Percentiles rank a stretch among this genome's conserved stretches.
Evolutionary conservation across 495 filamentous ascomycete species (phyloP).

Genomic region (Achaetomiella virescens): DNA sequence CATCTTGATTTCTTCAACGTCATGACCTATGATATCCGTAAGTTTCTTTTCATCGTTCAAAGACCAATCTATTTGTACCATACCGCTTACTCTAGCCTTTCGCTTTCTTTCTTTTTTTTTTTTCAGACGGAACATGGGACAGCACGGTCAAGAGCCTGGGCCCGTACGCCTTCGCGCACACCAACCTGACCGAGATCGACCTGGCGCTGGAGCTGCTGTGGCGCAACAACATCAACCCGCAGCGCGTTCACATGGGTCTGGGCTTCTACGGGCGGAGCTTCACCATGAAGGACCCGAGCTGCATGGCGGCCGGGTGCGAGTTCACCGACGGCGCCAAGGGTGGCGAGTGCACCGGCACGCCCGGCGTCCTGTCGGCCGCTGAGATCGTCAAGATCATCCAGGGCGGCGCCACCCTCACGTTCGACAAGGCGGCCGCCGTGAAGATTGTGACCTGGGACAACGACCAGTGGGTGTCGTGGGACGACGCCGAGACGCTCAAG

Average conservation of each 20-base stretch:
- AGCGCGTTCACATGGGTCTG: constrained; percentile 41
- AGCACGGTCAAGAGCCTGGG: constrained; percentile 2
- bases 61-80: neutral
- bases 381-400: constrained; percentile 36
- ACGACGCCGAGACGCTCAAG: constrained; percentile 35
- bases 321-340: constrained; percentile 21
- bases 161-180: constrained; percentile 37
- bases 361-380: constrained; percentile 29
- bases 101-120: neutral
- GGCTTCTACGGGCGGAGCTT: constrained; percentile 48
- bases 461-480: constrained; percentile 43
- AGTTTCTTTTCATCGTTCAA: neutral
- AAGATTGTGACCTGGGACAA: constrained; percentile 33
- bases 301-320: constrained; percentile 22
- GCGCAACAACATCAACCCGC: constrained; percentile 40
- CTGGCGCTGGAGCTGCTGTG: constrained; percentile 43
- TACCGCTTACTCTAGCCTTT: neutral
- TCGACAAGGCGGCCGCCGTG: constrained; percentile 14
- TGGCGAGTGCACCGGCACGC: constrained; percentile 28
- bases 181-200: constrained; percentile 51
- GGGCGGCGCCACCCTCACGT: neutral
- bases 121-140: constrained; percentile 26
- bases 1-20: constrained; percentile 50
- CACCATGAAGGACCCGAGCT: constrained; percentile 13
- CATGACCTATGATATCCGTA: constrained; percentile 49